phyloP scores from a whole-genome alignment of 108 stramenopile genomes.

The Nannochloropsis oceanica region DNA sequence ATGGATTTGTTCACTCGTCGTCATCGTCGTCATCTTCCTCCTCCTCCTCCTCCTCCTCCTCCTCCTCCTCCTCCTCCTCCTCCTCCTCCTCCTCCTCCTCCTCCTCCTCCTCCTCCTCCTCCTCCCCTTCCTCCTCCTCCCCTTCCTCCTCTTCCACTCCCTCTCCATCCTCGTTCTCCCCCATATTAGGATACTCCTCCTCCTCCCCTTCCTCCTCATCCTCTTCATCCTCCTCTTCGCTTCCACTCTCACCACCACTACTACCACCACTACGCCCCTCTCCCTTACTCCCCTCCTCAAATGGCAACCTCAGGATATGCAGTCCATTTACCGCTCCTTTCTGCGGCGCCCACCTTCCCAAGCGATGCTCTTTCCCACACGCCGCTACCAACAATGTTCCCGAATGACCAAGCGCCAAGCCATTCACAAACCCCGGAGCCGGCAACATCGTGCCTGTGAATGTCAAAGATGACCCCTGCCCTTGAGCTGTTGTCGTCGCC shows the following conservation, averaged over 20 bases:
- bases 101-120: neutral
- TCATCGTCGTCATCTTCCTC: neutral
- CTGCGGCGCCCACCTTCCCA: conserved; percentile 30
- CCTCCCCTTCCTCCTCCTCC: neutral
- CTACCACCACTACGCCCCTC: neutral
- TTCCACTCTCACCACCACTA: neutral
- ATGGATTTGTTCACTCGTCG: neutral
- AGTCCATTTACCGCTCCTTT: conserved; percentile 22
- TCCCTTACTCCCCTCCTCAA: neutral
- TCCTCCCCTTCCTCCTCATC: neutral
- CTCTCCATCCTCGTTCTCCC: neutral
- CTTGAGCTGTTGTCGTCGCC: neutral
- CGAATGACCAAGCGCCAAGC: conserved; percentile 10
- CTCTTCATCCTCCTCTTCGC: neutral
- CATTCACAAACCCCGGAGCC: conserved; percentile 32
- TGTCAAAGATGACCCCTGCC: neutral
- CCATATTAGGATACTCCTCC: no score
- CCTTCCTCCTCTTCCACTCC: neutral
- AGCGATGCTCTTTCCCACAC: conserved; percentile 34
- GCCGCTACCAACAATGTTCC: conserved; percentile 27
- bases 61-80: neutral
- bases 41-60: neutral
- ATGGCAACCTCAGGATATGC: conserved; percentile 19
- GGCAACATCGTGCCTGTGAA: conserved; percentile 6
- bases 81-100: neutral